Conservation (phyloP, 2,329 filamentous ascomycete species). For the Sarocladium oryzae region DNA sequence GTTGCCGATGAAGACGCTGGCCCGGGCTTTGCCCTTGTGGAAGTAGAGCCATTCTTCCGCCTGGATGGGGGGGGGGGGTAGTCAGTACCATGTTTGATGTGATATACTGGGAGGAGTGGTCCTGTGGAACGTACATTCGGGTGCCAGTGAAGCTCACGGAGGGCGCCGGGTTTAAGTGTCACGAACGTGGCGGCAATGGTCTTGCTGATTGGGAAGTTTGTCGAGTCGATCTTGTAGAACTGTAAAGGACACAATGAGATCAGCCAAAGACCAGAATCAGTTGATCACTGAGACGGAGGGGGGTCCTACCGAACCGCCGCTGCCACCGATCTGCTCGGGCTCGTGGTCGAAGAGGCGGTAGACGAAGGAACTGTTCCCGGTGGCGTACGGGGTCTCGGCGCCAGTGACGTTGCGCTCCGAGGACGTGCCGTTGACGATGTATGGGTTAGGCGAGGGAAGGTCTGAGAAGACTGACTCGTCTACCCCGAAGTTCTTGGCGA, state of each 20-base stretch:
- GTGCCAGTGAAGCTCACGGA: conserved; percentile 65
- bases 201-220: conserved; percentile 59
- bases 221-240: conserved; percentile 58
- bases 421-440: conserved; percentile 53
- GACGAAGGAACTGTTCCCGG: conserved; percentile 54
- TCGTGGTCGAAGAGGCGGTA: conserved; percentile 52
- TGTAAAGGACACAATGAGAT: conserved; percentile 16
- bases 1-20: conserved; percentile 59
- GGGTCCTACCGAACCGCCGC: conserved; percentile 40
- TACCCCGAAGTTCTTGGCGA: conserved; percentile 65
- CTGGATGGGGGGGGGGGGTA: conserved; percentile 30
- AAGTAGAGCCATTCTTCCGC: conserved; percentile 69
- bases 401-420: conserved; percentile 33
- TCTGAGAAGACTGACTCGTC: conserved; percentile 51
- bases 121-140: conserved; percentile 47
- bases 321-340: conserved; percentile 51
- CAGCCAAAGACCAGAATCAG: too few species aligned
- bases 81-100: too few species aligned
- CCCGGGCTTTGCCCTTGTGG: conserved; percentile 53
- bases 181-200: conserved; percentile 62
- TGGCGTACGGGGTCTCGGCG: conserved; percentile 38
- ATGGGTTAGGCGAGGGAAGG: conserved; percentile 51
- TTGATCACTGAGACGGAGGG: too few species aligned
- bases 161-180: conserved; percentile 53
- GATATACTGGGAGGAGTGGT: too few species aligned